A percentile compares a stretch with the other conserved stretches of the same genome.
These are phyloP conservation scores for Caloboletus inedulis DNA, from an alignment of 1,284 basidiomycete species.

Conservation along the genomic window DNA sequence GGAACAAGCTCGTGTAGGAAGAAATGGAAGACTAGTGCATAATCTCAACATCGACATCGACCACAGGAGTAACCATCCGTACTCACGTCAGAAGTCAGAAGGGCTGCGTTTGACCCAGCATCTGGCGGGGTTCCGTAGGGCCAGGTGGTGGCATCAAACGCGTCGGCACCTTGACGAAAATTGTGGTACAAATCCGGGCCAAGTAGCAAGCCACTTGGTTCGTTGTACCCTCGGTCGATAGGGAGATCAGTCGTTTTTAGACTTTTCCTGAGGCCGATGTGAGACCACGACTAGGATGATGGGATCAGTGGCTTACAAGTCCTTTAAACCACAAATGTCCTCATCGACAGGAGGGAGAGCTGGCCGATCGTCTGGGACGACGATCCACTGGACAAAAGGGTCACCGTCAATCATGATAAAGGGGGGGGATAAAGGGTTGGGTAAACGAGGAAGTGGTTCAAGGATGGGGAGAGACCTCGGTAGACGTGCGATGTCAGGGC, in stretches of 20 bases:
- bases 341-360: constrained; percentile 28
- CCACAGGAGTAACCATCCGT: background rate
- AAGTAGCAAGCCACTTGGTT: constrained; percentile 15
- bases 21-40: constrained; percentile 2
- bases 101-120: background rate
- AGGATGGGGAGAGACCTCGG: background rate
- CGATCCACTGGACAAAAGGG: constrained; percentile 21
- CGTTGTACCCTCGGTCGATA: background rate
- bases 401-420: constrained; percentile 18
- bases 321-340: constrained; percentile 18
- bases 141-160: background rate
- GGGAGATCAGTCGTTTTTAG: constrained; percentile 2
- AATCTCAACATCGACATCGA: background rate
- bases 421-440: background rate
- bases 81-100: constrained; percentile 13
- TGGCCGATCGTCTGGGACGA: constrained; percentile 19
- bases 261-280: constrained; percentile 11
- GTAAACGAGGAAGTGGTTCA: background rate
- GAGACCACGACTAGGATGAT: constrained; percentile 5
- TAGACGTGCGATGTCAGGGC: constrained; percentile 14
- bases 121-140: background rate
- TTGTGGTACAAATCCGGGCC: background rate
- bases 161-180: background rate
- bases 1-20: constrained; percentile 3
- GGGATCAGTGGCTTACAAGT: constrained; percentile 20